Base-by-base conservation (phyloP, 371 early-diverging fungal species). In the Actinomortierella wolfii region DNA sequence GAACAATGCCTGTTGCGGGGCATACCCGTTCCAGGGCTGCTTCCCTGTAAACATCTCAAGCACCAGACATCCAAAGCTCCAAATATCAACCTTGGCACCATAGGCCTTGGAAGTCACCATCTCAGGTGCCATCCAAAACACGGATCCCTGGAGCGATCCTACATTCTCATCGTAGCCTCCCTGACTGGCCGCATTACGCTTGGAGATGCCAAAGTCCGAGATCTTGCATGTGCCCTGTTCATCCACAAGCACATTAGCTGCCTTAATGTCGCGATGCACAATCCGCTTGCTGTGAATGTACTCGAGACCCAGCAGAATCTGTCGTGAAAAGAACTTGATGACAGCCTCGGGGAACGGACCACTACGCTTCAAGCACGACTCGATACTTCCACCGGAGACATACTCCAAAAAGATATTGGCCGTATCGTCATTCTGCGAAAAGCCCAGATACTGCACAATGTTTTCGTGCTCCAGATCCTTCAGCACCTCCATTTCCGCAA, bases 201-300 rank as follows among this genome's bases (percentile, higher is more conserved):
- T 95, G 2, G 97, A 93, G 7, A 99, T 86, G 8, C 99, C 99
- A 86, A 99, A 99, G 78, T 99, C 99, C 9, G 95, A 91, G 14
- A 99, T 97, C 77, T 98, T 98, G 65, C 95, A 94, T 0, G 87
- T 80, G 39, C 97, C 95, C 39, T 91, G 88, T 18, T 84, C 90
- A 62, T 96, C 89, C 1, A 92, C 89, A 11, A 91, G 67, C 18
- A 90, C 93, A 77, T 99, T 99, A 20, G 93, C 97, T 28, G 96
- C 94, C 79, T 99, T 99, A 71, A 99, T 96, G 78, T 97, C 87
- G 48, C 96, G 83, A 68, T 99, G 99, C 29, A 98, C 84, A 48
- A 99, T 95, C 43, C 87, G 86, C 61, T 87, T 89, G 40, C 85
- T 86, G 74, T 99, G 99, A 21, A 99, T 83, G 78, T 97, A 98